Conservation (phyloP, 2,329 filamentous ascomycete species). For the Ilyonectria mors-panacis region DNA sequence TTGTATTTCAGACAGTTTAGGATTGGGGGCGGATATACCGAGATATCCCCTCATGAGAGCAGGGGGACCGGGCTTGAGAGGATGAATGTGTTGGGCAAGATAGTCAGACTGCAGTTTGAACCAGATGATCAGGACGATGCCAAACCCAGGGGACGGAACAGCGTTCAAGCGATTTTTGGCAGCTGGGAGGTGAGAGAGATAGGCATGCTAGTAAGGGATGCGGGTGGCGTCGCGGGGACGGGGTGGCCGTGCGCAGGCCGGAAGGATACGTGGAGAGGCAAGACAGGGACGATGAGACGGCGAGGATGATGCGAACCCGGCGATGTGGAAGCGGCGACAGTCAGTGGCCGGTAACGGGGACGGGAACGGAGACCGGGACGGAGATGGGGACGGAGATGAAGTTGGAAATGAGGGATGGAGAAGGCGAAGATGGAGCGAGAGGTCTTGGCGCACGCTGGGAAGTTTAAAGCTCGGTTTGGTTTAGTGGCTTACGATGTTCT, state of each 20-base stretch:
- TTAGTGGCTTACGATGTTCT: slow-evolving; percentile 1
- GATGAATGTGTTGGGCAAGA: not conserved
- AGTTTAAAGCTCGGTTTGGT: not conserved
- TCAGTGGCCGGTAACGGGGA: not conserved
- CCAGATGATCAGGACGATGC: not conserved
- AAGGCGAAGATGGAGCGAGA: not conserved
- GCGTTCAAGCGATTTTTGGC: not conserved
- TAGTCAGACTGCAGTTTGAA: not conserved
- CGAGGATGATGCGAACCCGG: not conserved
- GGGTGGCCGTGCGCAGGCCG: too few species aligned
- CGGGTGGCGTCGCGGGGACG: too few species aligned
- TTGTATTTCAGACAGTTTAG: not conserved
- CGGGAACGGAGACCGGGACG: not conserved
- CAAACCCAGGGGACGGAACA: not conserved
- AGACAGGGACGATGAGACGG: not conserved
- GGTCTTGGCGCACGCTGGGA: not conserved
- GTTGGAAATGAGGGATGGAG: not conserved
- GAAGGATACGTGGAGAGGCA: too few species aligned
- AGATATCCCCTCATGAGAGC: not conserved
- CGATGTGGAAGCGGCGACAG: not conserved
- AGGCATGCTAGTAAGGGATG: not conserved
- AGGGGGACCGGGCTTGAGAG: not conserved
- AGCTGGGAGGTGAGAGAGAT: not conserved
- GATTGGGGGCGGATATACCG: not conserved
- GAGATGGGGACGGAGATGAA: not conserved